A percentile compares a stretch with the other conserved stretches of the same genome.
Evolutionary conservation across 2,329 filamentous ascomycete genomes (phyloP).

Genomic region (Fusarium nanum): DNA sequence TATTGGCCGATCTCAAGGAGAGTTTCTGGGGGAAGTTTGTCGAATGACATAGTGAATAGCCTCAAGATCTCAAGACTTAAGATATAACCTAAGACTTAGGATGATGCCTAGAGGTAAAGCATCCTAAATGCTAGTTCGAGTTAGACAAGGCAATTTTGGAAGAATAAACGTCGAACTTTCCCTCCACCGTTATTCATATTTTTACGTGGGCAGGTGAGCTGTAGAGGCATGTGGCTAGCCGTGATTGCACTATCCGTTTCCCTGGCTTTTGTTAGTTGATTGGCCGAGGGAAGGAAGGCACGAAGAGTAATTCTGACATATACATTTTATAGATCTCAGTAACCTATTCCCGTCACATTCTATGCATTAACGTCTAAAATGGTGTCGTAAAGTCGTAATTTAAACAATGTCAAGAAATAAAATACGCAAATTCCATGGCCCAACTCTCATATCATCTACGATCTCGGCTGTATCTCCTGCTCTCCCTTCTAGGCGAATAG

Average conservation of each 20-base stretch:
- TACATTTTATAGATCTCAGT: neutral
- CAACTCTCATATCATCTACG: conserved; percentile 9
- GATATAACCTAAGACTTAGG: too few relatives aligned
- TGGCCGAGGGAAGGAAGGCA: too few relatives aligned
- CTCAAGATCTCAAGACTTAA: neutral
- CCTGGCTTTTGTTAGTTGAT: neutral
- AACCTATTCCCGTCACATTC: neutral
- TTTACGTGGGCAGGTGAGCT: too few relatives aligned
- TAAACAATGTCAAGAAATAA: conserved; percentile 11
- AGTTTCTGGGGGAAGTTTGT: neutral
- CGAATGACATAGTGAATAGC: neutral
- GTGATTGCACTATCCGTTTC: too few relatives aligned
- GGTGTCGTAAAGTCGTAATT: conserved; percentile 34
- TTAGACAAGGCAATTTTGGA: neutral
- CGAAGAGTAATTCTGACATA: neutral
- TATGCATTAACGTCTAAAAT: conserved; percentile 23
- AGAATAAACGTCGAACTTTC: neutral
- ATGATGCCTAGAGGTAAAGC: too few relatives aligned
- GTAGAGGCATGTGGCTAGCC: too few relatives aligned
- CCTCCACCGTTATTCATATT: too few relatives aligned
- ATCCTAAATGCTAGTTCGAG: neutral
- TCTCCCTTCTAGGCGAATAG: conserved; percentile 39
- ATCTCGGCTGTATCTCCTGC: conserved; percentile 38
- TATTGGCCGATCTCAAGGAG: neutral
- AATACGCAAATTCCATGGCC: conserved; percentile 1